phyloP scores from a whole-genome alignment of 2,329 filamentous ascomycete species.

The Eutypa lata region DNA sequence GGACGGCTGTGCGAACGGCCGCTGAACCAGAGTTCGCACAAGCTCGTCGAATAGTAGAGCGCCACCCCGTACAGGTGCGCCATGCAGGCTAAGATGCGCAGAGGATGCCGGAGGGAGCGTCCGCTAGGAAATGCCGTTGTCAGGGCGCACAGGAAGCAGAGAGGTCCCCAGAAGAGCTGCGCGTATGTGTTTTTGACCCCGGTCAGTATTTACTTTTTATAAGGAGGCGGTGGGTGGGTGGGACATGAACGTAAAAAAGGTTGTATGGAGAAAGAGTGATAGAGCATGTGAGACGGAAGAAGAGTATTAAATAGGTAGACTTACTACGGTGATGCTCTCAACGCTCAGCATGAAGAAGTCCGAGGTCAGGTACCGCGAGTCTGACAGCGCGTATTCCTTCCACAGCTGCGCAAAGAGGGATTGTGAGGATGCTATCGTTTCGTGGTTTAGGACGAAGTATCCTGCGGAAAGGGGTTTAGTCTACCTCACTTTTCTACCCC shows the following conservation, averaged over 20 bases:
- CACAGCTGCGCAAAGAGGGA: constrained; percentile 80
- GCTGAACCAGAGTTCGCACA: constrained; percentile 42
- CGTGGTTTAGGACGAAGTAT: constrained; percentile 74
- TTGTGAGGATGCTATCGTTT: constrained; percentile 62
- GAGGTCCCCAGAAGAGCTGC: constrained; percentile 57
- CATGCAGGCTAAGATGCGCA: constrained; percentile 49
- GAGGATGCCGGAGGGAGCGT: constrained; percentile 45
- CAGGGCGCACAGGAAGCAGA: constrained; percentile 48
- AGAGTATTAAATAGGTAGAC: constrained; percentile 22
- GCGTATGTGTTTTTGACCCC: background rate
- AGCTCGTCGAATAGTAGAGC: constrained; percentile 59
- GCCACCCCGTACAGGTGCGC: constrained; percentile 60
- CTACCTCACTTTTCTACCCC: no score
- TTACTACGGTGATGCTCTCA: constrained; percentile 76
- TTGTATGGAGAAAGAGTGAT: no score
- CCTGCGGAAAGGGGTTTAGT: constrained; percentile 35
- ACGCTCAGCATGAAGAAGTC: constrained; percentile 85
- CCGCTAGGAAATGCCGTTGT: constrained; percentile 36
- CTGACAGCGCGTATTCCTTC: constrained; percentile 88
- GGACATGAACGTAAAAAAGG: no score
- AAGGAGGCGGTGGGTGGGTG: background rate
- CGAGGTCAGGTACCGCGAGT: constrained; percentile 80
- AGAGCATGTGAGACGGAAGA: background rate
- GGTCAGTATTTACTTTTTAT: background rate
- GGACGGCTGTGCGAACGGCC: constrained; percentile 54